phyloP scores from a whole-genome alignment of 2,329 filamentous ascomycete genomes.

The Alternaria arbusti region DNA sequence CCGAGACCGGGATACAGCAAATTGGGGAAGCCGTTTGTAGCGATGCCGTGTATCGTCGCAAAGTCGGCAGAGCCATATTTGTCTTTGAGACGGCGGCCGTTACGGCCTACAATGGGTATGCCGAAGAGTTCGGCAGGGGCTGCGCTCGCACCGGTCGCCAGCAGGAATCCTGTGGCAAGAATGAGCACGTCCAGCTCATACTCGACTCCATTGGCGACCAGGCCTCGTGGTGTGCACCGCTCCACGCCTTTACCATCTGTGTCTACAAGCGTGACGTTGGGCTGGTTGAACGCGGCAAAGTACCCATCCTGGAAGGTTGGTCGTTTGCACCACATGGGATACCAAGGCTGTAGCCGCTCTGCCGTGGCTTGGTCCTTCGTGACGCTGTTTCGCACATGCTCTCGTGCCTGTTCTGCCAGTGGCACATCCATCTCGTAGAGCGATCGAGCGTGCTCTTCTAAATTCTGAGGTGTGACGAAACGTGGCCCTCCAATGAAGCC shows the following conservation, averaged over 20 bases:
- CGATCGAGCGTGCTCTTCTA: neutral
- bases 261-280: slow-evolving; percentile 65
- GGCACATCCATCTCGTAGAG: slow-evolving; percentile 4
- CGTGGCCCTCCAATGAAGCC: slow-evolving; percentile 23
- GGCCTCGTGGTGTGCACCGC: slow-evolving; percentile 52
- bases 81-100: slow-evolving; percentile 52
- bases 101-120: slow-evolving; percentile 51
- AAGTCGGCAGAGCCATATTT: slow-evolving; percentile 52
- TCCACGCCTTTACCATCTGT: slow-evolving; percentile 62
- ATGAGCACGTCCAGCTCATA: slow-evolving; percentile 56
- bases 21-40: slow-evolving; percentile 24
- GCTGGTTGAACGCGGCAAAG: slow-evolving; percentile 62
- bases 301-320: slow-evolving; percentile 67
- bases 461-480: slow-evolving; percentile 4
- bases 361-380: slow-evolving; percentile 60
- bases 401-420: slow-evolving; percentile 3
- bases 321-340: slow-evolving; percentile 67
- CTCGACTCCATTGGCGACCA: slow-evolving; percentile 56
- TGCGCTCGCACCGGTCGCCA: neutral
- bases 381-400: neutral
- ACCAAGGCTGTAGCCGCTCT: slow-evolving; percentile 63
- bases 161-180: slow-evolving; percentile 53
- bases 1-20: slow-evolving; percentile 12
- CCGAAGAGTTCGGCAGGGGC: slow-evolving; percentile 31
- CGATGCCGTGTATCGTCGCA: slow-evolving; percentile 52